Evolutionary conservation across 495 filamentous ascomycete genomes (phyloP), one percentile per base, ranked within the genome.

Genomic region (Penicillium coprophilum): DNA sequence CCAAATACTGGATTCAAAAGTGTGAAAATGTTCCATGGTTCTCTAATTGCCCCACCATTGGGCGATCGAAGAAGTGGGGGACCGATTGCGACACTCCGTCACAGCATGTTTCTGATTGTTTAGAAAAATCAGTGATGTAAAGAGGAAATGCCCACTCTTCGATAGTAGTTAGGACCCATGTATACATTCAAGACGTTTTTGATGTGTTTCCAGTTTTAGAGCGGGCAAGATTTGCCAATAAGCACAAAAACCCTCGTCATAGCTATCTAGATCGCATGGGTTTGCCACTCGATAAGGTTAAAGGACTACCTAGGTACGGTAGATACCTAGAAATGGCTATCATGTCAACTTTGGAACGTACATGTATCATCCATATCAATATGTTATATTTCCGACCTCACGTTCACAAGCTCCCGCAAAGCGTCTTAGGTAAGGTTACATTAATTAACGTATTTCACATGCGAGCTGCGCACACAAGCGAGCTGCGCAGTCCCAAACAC

Each of bases 1-100:
- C 28, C 36, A 54, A 31, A 24, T 12, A 34, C 30, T 8, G 46
- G 45, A 54, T 20, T 36, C 8, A n/a, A 47, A 15, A 47, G 13
- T 6, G 15, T n/a, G 15, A 46, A 46, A 47, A 28, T 4, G 28
- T 32, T 13, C 34, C 15, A 17, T 8, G 6, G 34, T 38, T 47
- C 9, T n/a, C 12, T 17, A 13, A 11, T 51, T 27, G 48, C 50
- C 50, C 50, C 50, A 52, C 50, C 36, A 52, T 43, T 28, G 39
- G 38, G 15, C 49, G 34, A 52, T 52, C 50, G 36, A 9, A 40
- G 30, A 41, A 23, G 21, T 27, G 48, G 50, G 50, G 50, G 38
- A 21, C 50, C 27, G 36, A 52, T 30, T 36, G 15, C 32, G 32
- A 41, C 34, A 27, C 24, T 27, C 24, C 24, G 24, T 27, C 7